Percentiles rank a stretch among this genome's conserved stretches.
Evolutionary conservation across 768 basidiomycete species (phyloP).

Genomic region (Russula virescens): DNA sequence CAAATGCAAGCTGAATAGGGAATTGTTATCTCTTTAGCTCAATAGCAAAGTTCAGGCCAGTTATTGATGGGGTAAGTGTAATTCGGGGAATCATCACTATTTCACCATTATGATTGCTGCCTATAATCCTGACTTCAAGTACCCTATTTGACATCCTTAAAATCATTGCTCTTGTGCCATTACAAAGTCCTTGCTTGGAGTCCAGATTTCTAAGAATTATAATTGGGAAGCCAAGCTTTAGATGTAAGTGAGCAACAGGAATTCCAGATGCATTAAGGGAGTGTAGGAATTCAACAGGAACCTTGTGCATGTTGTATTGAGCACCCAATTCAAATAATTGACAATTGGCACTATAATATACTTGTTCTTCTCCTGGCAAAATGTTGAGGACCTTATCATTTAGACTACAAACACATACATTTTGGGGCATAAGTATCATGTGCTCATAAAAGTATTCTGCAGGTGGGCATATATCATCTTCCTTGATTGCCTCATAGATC

Average conservation of each 20-base stretch:
- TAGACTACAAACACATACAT: no score
- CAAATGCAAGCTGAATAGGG: background rate
- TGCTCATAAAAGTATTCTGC: no score
- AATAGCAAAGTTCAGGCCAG: background rate
- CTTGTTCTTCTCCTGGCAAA: background rate
- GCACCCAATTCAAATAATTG: background rate
- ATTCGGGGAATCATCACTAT: background rate
- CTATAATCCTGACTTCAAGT: background rate
- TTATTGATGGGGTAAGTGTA: background rate
- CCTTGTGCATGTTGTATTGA: background rate
- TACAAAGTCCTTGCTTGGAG: background rate
- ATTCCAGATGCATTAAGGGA: background rate
- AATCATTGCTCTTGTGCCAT: background rate
- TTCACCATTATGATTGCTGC: background rate
- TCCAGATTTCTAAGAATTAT: background rate
- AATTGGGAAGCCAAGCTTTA: background rate
- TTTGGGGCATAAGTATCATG: no score
- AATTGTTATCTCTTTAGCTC: background rate
- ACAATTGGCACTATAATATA: background rate
- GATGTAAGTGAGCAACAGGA: background rate
- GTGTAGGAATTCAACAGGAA: background rate
- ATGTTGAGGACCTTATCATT: no score
- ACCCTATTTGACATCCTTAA: background rate
- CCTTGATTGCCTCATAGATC: no score
- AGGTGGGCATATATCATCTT: no score